phyloP scores from a whole-genome alignment of 2,329 filamentous ascomycete species.

The Escovopsis sp. region DNA sequence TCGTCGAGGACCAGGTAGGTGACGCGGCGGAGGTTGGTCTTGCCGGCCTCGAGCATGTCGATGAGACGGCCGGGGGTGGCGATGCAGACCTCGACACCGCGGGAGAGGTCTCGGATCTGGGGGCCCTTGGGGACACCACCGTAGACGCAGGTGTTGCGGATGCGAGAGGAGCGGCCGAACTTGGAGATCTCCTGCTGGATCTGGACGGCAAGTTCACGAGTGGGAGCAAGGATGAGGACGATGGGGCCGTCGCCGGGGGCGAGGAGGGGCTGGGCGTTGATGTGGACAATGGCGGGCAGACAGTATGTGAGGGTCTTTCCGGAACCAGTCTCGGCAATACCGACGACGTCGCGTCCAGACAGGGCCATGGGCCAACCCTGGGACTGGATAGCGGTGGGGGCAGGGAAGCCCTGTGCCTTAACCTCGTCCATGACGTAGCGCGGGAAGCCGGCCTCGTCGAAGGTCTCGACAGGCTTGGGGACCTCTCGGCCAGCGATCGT shows the following conservation, averaged over 20 bases:
- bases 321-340: slow-evolving; percentile 97
- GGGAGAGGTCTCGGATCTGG: slow-evolving; percentile 86
- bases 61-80: slow-evolving; percentile 95
- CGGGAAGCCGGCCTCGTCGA: slow-evolving; percentile 95
- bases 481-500: slow-evolving; percentile 66
- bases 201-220: slow-evolving; percentile 94
- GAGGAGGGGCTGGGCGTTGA: slow-evolving; percentile 95
- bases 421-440: slow-evolving; percentile 97
- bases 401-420: slow-evolving; percentile 91
- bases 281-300: slow-evolving; percentile 95
- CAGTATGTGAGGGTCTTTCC: slow-evolving; percentile 99
- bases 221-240: slow-evolving; percentile 88
- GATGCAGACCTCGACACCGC: slow-evolving; percentile 97
- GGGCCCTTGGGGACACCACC: slow-evolving; percentile 96
- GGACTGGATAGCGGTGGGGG: slow-evolving; percentile 90
- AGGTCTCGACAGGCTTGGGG: slow-evolving; percentile 88
- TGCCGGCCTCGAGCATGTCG: slow-evolving; percentile 95
- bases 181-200: slow-evolving; percentile 98
- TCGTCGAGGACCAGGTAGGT: slow-evolving; percentile 98
- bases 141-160: slow-evolving; percentile 97
- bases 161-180: slow-evolving; percentile 94
- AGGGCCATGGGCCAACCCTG: slow-evolving; percentile 99
- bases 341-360: slow-evolving; percentile 92
- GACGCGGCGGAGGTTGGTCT: slow-evolving; percentile 94
- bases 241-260: slow-evolving; percentile 93